phyloP scores from a whole-genome alignment of 192 early-diverging fungal species.

The Backusella morwellensis region DNA sequence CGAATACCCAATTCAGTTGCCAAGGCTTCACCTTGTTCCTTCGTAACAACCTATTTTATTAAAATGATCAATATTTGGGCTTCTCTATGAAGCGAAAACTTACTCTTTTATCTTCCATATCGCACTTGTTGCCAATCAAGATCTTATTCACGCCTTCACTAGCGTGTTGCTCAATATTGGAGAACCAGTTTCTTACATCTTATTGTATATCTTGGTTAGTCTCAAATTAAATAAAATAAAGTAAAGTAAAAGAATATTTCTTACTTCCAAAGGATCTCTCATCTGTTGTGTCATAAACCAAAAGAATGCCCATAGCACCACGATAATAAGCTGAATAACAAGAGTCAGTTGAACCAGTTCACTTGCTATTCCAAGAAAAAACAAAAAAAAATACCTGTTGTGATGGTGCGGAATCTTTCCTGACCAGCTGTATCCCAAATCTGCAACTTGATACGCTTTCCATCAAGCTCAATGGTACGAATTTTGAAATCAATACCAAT shows the following conservation, averaged over 20 bases:
- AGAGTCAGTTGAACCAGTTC: background rate
- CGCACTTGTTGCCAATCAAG: conserved; percentile 99
- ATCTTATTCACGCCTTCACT: conserved; percentile 99
- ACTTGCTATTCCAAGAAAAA: background rate
- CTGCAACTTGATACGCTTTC: conserved; percentile 98
- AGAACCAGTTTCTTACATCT: conserved; percentile 99
- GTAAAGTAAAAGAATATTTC: background rate
- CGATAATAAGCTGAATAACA: conserved; percentile 86
- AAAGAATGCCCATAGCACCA: conserved; percentile 98
- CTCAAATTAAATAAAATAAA: background rate
- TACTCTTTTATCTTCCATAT: conserved; percentile 92
- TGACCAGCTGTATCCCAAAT: conserved; percentile 99
- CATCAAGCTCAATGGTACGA: conserved; percentile 97
- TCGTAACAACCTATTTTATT: conserved; percentile 60
- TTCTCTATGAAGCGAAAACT: background rate
- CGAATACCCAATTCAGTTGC: conserved; percentile 93
- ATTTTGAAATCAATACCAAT: conserved; percentile 99
- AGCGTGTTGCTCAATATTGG: conserved; percentile 99
- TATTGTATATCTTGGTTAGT: background rate
- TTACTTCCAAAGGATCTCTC: conserved; percentile 97
- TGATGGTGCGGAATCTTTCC: conserved; percentile 99
- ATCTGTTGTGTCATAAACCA: conserved; percentile 98
- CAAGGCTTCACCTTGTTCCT: conserved; percentile 91
- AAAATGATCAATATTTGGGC: background rate
- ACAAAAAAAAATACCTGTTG: conserved; percentile 64